Conservation (phyloP, 1,139 yeast species). For the Saccharomyces hybrid region DNA sequence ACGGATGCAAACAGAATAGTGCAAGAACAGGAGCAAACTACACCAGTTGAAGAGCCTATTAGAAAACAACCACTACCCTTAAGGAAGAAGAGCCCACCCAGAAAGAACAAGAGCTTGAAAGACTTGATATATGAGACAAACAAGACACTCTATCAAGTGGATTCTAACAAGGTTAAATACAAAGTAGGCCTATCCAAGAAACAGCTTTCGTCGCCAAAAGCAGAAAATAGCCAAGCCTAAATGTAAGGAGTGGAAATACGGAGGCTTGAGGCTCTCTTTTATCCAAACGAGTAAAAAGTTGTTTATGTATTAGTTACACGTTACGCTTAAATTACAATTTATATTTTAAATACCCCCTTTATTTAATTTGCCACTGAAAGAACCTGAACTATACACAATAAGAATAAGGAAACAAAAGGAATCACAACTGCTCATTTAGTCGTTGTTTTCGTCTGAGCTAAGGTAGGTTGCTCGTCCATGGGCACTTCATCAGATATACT, state of each 20-base stretch:
- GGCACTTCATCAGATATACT: conserved; percentile 9
- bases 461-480: conserved; percentile 2
- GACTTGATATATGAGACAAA: conserved; percentile 23
- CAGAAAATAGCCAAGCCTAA: not conserved
- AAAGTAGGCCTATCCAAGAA: conserved; percentile 23
- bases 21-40: not conserved
- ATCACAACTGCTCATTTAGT: not conserved
- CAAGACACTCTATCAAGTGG: conserved; percentile 18
- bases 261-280: not conserved
- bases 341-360: not conserved
- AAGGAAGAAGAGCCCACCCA: not conserved
- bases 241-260: not conserved
- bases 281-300: not conserved
- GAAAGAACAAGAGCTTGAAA: conserved; percentile 11
- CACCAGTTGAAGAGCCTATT: not conserved
- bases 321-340: not conserved
- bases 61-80: not conserved
- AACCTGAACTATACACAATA: not conserved
- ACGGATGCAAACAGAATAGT: not conserved
- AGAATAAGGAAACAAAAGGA: not conserved
- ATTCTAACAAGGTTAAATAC: conserved; percentile 17
- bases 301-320: not conserved
- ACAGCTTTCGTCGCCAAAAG: conserved; percentile 11
- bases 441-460: conserved; percentile 1
- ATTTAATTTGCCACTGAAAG: not conserved